Base-by-base conservation (phyloP, 208 protist species). In the Crithidia expoeki region DNA sequence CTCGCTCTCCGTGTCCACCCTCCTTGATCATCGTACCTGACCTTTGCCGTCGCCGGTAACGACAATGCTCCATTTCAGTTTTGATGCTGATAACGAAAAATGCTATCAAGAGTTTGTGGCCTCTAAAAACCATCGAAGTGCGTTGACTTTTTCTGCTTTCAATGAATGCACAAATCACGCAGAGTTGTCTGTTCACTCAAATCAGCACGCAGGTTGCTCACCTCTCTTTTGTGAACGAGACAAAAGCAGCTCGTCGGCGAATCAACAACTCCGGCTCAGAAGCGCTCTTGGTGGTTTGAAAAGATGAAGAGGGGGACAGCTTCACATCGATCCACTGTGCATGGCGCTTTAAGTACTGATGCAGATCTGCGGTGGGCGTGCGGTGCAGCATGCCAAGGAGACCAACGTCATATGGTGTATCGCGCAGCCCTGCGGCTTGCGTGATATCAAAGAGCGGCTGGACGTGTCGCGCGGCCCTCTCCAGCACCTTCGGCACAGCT, bases 401-500 rank as follows among this genome's bases (percentile, higher is more conserved):
- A 2, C 77, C 77, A 16, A 71, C 67, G 3, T 62, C 51, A 44
- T 56, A 23, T 25, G 66, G 42, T 4, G 23, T 19, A 4, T 11
- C 16, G 16, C 6, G 0, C 32, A 3, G n/a, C 33, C 3, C 21
- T 2, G 2, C 40, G 6, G 42, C 11, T 30, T 12, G 9, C 6
- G 49, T 19, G n/a, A n/a, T n/a, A 2, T 16, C 14, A 17, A 69
- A 74, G 27, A 78, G 60, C 34, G 50, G 38, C 30, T 46, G 40
- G 42, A 73, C 62, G 59, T 72, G 63, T 25, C 30, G 30, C 1
- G 61, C 53, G 4, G 71, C 69, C 10, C 64, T 44, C 9, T 62
- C 73, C 23, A 89, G 25, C 19, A 85, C 36, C 40, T 2, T 51
- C 25, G 25, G 2, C 30, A 88, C 52, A n/a, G 76, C 67, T 57